These are phyloP conservation scores for Glebionis coronaria DNA, from an alignment of 129 eudicot species.

Conservation along the genomic window DNA sequence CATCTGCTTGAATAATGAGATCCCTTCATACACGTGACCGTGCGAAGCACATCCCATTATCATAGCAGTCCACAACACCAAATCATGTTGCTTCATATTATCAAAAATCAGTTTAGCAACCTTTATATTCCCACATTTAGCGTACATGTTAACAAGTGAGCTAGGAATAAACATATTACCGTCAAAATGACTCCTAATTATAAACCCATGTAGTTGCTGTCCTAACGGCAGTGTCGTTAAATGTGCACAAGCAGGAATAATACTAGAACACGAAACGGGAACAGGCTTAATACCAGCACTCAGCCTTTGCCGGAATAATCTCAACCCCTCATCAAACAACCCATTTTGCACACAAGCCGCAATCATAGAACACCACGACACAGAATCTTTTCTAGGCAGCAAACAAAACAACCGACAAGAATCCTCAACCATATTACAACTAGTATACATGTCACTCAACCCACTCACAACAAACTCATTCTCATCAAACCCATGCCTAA, in stretches of 20 bases:
- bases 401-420: slow-evolving; percentile 44
- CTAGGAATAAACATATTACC: slow-evolving; percentile 57
- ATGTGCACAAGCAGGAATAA: slow-evolving; percentile 86
- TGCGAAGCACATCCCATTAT: slow-evolving; percentile 71
- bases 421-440: slow-evolving; percentile 54
- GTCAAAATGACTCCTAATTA: slow-evolving; percentile 50
- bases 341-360: slow-evolving; percentile 76
- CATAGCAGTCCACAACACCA: slow-evolving; percentile 82
- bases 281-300: slow-evolving; percentile 42
- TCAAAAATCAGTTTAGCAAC: slow-evolving; percentile 51
- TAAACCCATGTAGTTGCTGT: slow-evolving; percentile 67
- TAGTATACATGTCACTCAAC: slow-evolving; percentile 72
- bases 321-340: slow-evolving; percentile 59
- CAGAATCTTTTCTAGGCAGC: slow-evolving; percentile 39
- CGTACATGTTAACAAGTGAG: slow-evolving; percentile 84
- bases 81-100: slow-evolving; percentile 47
- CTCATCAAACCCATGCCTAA: slow-evolving; percentile 50
- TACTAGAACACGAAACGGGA: slow-evolving; percentile 48
- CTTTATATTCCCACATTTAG: slow-evolving; percentile 68
- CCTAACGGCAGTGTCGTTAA: slow-evolving; percentile 59
- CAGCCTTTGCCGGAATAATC: slow-evolving; percentile 59
- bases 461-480: slow-evolving; percentile 60
- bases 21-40: slow-evolving; percentile 62
- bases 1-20: slow-evolving; percentile 56
- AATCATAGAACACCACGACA: slow-evolving; percentile 69